A percentile compares a stretch with the other conserved stretches of the same genome.
Evolutionary conservation across 2,329 filamentous ascomycete species (phyloP).

Genomic region (Colletotrichum sp.): DNA sequence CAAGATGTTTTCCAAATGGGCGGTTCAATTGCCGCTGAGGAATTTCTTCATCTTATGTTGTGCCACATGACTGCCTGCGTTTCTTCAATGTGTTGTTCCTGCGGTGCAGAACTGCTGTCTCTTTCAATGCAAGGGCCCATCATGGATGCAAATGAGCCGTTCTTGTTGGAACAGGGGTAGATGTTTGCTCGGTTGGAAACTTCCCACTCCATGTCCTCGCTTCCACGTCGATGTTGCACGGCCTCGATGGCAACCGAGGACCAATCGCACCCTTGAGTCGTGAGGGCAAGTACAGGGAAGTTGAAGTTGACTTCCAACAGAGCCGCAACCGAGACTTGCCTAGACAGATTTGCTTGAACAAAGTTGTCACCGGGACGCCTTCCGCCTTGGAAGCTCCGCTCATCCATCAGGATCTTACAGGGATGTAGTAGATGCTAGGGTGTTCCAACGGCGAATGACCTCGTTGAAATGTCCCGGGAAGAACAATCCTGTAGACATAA

Average conservation of each 20-base stretch:
- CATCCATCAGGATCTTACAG: background rate
- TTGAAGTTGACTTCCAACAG: background rate
- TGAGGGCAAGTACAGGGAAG: background rate
- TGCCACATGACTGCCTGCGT: accelerated
- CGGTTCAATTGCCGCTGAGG: background rate
- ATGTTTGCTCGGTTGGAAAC: background rate
- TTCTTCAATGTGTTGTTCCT: accelerated
- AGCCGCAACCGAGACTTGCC: background rate
- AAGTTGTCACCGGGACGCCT: background rate
- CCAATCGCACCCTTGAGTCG: background rate
- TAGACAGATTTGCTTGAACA: background rate
- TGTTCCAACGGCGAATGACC: background rate
- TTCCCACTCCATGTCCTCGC: background rate
- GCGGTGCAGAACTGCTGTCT: background rate
- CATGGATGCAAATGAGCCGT: background rate
- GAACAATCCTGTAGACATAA: background rate
- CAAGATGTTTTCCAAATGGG: accelerated
- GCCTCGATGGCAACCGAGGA: background rate
- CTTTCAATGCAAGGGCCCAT: background rate
- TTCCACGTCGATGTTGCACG: background rate
- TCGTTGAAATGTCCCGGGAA: background rate
- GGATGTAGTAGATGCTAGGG: accelerated
- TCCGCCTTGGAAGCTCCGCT: background rate
- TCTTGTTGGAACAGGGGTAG: background rate
- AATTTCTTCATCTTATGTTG: background rate